Percentiles rank a stretch among this genome's conserved stretches.
These are phyloP conservation scores for Backusella australiensis DNA, from an alignment of 192 early-diverging fungal species.

Conservation along the genomic window DNA sequence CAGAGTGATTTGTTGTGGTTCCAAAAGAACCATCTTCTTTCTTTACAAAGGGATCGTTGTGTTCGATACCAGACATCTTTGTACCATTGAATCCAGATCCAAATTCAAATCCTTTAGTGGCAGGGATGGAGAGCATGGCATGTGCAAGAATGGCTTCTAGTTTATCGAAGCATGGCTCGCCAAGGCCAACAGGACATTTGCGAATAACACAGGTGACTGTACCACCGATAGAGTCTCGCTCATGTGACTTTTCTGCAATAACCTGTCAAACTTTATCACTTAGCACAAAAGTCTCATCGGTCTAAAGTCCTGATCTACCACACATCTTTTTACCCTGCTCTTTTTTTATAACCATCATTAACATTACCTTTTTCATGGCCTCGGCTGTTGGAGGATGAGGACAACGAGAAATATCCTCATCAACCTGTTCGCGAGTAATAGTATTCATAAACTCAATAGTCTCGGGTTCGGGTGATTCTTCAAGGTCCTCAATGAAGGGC, in stretches of 20 bases:
- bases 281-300: neutral
- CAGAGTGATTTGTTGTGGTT: conserved; percentile 91
- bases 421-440: conserved; percentile 72
- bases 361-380: conserved; percentile 70
- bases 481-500: conserved; percentile 53
- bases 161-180: conserved; percentile 98
- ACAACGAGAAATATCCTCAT: conserved; percentile 85
- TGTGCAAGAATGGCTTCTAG: conserved; percentile 94
- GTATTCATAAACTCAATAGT: conserved; percentile 66
- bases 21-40: conserved; percentile 63
- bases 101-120: conserved; percentile 98
- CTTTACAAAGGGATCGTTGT: conserved; percentile 88
- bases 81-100: conserved; percentile 92
- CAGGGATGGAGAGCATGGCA: conserved; percentile 98
- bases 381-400: conserved; percentile 72
- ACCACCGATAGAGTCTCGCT: conserved; percentile 92
- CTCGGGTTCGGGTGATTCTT: conserved; percentile 39
- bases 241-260: conserved; percentile 75
- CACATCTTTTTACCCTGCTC: neutral
- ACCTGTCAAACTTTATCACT: neutral
- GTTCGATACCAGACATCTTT: conserved; percentile 79
- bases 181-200: conserved; percentile 87
- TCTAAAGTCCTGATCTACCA: conserved; percentile 3
- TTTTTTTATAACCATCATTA: neutral
- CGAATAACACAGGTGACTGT: conserved; percentile 95